Evolutionary conservation across 2,329 filamentous ascomycete genomes (phyloP).

Genomic region (Alternaria hordeiaustralica): DNA sequence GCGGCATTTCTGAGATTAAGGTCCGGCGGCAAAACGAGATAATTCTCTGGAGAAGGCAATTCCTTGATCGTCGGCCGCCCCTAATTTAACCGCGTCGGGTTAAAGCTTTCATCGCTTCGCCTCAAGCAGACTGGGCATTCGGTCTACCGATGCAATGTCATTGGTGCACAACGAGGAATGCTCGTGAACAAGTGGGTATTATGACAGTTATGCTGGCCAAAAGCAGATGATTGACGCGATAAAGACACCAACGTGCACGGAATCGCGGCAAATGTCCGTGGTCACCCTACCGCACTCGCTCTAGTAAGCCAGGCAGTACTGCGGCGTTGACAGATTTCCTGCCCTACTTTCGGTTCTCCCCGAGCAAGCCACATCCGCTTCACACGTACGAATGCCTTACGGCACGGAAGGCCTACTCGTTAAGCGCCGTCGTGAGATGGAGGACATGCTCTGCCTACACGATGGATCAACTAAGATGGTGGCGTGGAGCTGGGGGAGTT

Average conservation of each 20-base stretch:
- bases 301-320: slow-evolving; percentile 31
- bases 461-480: slow-evolving; percentile 36
- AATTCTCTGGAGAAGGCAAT: slow-evolving; percentile 25
- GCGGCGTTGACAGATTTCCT: slow-evolving; percentile 27
- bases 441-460: slow-evolving; percentile 25
- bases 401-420: slow-evolving; percentile 38
- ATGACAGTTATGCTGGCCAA: slow-evolving; percentile 15
- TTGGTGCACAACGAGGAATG: slow-evolving; percentile 17
- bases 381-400: slow-evolving; percentile 34
- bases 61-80: slow-evolving; percentile 9
- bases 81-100: slow-evolving; percentile 29
- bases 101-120: slow-evolving; percentile 15
- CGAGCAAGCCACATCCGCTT: slow-evolving; percentile 41
- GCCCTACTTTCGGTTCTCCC: slow-evolving; percentile 26
- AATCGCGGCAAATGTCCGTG: slow-evolving; percentile 18
- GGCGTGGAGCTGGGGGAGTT: slow-evolving; percentile 31
- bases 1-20: slow-evolving; percentile 23
- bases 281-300: slow-evolving; percentile 15
- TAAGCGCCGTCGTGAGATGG: slow-evolving; percentile 40
- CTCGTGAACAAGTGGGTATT: slow-evolving; percentile 9
- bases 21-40: slow-evolving; percentile 34
- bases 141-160: slow-evolving; percentile 9
- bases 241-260: slow-evolving; percentile 21
- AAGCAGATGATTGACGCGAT: slow-evolving; percentile 12
- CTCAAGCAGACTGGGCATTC: slow-evolving; percentile 9